Evolutionary conservation across 805 yeast species (phyloP), one percentile per base, ranked within the genome.

Genomic region (Kluyveromyces dobzhanskii): DNA sequence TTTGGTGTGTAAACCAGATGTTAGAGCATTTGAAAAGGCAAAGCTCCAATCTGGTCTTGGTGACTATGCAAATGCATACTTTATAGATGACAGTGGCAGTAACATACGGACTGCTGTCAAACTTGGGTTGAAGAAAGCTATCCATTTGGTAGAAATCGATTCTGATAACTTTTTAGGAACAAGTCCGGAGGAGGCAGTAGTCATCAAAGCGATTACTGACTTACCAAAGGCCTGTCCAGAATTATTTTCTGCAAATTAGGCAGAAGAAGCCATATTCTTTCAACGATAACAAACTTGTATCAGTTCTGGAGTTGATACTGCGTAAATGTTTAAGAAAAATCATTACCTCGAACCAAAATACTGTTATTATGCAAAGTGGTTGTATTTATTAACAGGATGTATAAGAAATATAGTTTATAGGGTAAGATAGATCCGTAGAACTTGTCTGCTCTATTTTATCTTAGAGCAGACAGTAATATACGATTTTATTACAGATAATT

Each of bases 1-100:
- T 40, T 69, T 90, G 42, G 64, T 80, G 24, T 92, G 97, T 64
- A 90, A 90, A 63, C 98, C 98, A n/a, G 85, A 84, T 77, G 64
- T 67, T 14, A 67, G 63, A 39, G 77, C 80, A 51, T 90, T 79
- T 54, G 70, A 73, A 27, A 71, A 67, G 40, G 84, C 83, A n/a
- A 68, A 85, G 61, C 42, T 53, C 7, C 74, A 78, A 34, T 80
- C 95, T 23, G 64, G 64, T 4, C 38, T 59, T 30, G 49, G 49
- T 4, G 64, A 66, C 41, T 61, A 70, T 39, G 35, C 46, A 46
- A 70, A 68, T 45, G 78, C 78, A 12, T 81, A 80, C 59, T 92
- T 85, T 53, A 77, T 90, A 10, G 98, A 90, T 60, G 98, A 90
- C 59, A 80, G 94, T 41, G 82, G 75, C 37, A 66, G 78, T 39